phyloP scores from a whole-genome alignment of 2,329 filamentous ascomycete genomes.

The Aciculosporium take region DNA sequence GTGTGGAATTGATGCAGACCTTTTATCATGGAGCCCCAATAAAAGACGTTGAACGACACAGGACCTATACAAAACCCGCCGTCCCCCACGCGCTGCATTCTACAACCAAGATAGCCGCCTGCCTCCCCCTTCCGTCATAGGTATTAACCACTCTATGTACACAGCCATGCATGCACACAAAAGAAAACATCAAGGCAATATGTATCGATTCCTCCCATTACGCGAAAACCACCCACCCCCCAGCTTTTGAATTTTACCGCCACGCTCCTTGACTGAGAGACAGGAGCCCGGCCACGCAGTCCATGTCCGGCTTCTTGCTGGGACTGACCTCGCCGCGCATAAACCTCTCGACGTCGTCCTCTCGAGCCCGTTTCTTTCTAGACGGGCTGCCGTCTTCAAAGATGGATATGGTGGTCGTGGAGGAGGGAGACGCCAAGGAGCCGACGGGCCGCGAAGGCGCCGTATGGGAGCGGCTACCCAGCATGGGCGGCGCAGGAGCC shows the following conservation, averaged over 20 bases:
- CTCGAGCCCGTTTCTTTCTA: slow-evolving; percentile 10
- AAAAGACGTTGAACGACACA: no score
- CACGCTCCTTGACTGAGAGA: slow-evolving; percentile 88
- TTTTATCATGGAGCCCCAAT: no score
- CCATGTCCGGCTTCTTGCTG: slow-evolving; percentile 66
- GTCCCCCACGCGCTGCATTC: no score
- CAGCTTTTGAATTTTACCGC: slow-evolving; percentile 33
- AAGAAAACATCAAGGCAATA: no score
- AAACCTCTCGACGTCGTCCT: slow-evolving; percentile 56
- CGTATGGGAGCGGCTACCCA: slow-evolving; percentile 26
- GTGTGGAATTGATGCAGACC: no score
- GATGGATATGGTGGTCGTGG: slow-evolving; percentile 29
- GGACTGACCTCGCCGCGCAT: slow-evolving; percentile 54
- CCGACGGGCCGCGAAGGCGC: slow-evolving; percentile 22
- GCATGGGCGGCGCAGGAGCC: slow-evolving; percentile 15
- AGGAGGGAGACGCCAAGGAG: slow-evolving; percentile 14
- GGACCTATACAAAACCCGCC: no score
- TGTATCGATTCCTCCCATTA: no score
- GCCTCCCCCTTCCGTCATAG: no score
- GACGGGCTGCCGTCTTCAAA: slow-evolving; percentile 32
- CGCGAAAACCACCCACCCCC: no score
- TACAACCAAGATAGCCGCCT: no score
- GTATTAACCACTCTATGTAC: no score
- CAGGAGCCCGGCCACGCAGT: slow-evolving; percentile 78
- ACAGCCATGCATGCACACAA: no score